phyloP scores from a whole-genome alignment of 176 grass and related monocot species.

The Alopecurus myosuroides region DNA sequence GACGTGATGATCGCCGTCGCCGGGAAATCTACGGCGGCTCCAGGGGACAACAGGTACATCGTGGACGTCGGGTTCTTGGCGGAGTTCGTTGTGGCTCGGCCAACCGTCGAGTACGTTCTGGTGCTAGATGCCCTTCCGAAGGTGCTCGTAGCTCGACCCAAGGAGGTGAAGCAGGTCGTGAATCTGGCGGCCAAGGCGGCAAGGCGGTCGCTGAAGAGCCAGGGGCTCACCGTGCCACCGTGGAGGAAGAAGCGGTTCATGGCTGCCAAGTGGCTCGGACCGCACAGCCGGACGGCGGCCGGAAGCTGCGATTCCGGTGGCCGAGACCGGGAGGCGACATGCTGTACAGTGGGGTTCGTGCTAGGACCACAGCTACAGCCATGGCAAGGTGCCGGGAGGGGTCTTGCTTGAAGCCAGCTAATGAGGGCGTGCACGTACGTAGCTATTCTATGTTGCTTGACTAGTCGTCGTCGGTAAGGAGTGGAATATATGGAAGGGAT shows the following conservation, averaged over 20 bases:
- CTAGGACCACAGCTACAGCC: neutral
- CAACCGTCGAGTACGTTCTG: neutral
- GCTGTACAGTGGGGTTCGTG: neutral
- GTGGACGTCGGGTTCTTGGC: constrained; percentile 30
- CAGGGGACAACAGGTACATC: constrained; percentile 34
- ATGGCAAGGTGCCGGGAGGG: neutral
- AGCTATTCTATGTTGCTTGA: neutral
- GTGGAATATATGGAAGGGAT: no score
- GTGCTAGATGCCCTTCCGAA: constrained; percentile 14
- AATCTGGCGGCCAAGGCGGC: neutral
- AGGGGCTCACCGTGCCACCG: constrained; percentile 15
- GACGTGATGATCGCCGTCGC: constrained; percentile 2
- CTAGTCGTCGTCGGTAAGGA: neutral
- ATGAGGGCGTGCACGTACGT: neutral
- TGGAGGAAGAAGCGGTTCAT: constrained; percentile 20
- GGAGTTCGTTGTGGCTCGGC: constrained; percentile 35
- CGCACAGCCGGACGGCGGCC: neutral
- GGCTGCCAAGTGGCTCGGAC: constrained; percentile 20
- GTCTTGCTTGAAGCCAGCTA: neutral
- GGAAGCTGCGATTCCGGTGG: rapidly evolving
- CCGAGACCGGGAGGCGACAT: neutral
- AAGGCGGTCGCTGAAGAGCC: neutral
- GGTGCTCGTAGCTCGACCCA: neutral
- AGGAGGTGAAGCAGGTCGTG: neutral
- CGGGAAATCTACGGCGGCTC: neutral